Conservation (phyloP, 176 grass and related monocot genomes). For the Lolium perenne region DNA sequence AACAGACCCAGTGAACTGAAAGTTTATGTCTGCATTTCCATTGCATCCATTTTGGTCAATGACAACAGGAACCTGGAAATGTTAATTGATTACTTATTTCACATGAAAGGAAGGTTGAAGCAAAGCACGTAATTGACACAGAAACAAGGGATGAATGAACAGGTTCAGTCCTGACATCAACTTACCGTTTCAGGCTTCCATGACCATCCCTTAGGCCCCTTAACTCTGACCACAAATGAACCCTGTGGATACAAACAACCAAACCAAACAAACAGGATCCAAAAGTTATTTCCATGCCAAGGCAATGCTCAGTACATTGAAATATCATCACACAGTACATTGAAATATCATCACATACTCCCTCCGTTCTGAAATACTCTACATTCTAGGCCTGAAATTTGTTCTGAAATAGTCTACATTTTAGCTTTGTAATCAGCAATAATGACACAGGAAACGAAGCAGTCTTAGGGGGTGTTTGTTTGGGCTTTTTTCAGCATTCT, state of each 20-base stretch:
- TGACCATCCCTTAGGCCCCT: slow-evolving; percentile 94
- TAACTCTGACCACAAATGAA: slow-evolving; percentile 88
- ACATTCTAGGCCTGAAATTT: too few relatives aligned
- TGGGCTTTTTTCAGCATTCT: too few relatives aligned
- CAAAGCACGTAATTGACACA: not conserved
- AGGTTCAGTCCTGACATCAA: slow-evolving; percentile 27
- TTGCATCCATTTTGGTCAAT: slow-evolving; percentile 86
- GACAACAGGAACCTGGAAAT: slow-evolving; percentile 71
- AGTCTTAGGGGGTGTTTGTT: too few relatives aligned
- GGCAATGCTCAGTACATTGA: slow-evolving; percentile 14
- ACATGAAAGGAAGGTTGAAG: slow-evolving; percentile 25
- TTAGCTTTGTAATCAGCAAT: too few relatives aligned
- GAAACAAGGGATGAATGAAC: slow-evolving; percentile 2
- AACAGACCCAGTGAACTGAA: slow-evolving; percentile 87
- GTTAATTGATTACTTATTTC: slow-evolving; percentile 27
- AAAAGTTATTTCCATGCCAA: slow-evolving; percentile 14
- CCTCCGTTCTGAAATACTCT: too few relatives aligned
- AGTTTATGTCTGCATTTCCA: slow-evolving; percentile 91
- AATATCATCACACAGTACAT: slow-evolving; percentile 11
- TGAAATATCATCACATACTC: not conserved
- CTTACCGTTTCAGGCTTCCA: slow-evolving; percentile 82
- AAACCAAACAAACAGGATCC: not conserved
- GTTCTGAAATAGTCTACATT: too few relatives aligned
- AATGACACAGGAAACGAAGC: too few relatives aligned
- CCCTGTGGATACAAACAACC: slow-evolving; percentile 55